Evolutionary conservation across 2,329 filamentous ascomycete genomes (phyloP), one percentile per base, ranked within the genome.

Genomic region (Sclerotinia spermophila): DNA sequence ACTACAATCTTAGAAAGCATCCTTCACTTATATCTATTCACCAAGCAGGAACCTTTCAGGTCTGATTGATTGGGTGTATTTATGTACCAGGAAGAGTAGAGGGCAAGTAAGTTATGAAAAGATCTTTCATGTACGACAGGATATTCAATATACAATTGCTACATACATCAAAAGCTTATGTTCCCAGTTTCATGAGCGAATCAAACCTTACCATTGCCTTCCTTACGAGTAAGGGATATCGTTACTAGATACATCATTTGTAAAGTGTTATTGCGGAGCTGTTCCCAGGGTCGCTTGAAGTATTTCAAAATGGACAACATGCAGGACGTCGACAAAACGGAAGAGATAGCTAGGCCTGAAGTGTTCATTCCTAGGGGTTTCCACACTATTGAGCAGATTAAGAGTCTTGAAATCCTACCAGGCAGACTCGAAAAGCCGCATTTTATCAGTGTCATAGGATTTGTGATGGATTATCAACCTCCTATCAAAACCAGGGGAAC

Each of bases 381-480:
- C 74, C 78, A 80, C 7, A 79, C 81, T 56, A 80, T 87, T 55
- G 60, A 73, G 45, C 53, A 77, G 17, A 79, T 84, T 74, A 77
- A 81, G 73, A 78, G 83, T 42, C 11, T 67, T 17, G 51, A 65
- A 30, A 53, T 65, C 8, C 17, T 65, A 65, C 62, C 45, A 65
- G 48, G 48, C 30, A 45, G 62, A 24, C 38, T 19, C 40, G 10
- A 53, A 10, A 65, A 40, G 30, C 59, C 56, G 30, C 68, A 44
- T 44, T 40, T 82, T 8, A 82, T 89, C 73, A 90, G 83, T 80
- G 81, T 96, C 55, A 85, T 93, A 66, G 94, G 93, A 1, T 80
- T 95, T 6, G 86, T 95, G 5, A 86, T 87, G 67, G 92, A 95
- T 75, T 85, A 84, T 64, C 84, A 87, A 70, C 80, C 83, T 0